Evolutionary conservation across 257 asterid genomes (phyloP), one percentile per base, ranked within the genome.

Genomic region (Hygrophila difformis): DNA sequence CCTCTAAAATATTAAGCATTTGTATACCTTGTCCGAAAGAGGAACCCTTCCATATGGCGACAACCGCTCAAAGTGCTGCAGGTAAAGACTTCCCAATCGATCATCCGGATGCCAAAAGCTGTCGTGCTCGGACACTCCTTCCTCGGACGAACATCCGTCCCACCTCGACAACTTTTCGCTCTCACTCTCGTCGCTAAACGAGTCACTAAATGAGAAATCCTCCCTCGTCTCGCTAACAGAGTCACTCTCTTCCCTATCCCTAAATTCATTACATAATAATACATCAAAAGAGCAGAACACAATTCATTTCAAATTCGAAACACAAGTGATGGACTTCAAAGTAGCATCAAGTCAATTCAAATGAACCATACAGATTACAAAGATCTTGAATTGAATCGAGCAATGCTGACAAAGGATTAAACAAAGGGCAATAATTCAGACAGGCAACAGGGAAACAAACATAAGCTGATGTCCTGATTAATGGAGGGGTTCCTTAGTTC

Each of bases 21-120:
- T 26, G 7, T 5, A 26, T 68, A 80, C 93, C 93, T 77, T 81
- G 60, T 77, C 93, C 50, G 58, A 66, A 22, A 81, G 75, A 44
- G 93, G 93, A 51, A 74, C 81, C 64, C 93, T 68, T 51, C 75
- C 79, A 14, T 81, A 81, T 3, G 93, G 93, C 14, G 87, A 71
- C 22, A 79, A 63, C 56, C 69, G 58, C 73, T 81, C 93, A 13
- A 81, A 77, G 61, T 77, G 77, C 49, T 77, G 84, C 48, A 74
- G 66, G 60, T 81, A 81, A 51, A 65, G 92, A 59, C 73, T 62
- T 16, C 87, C 87, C 70, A 70, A 59, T 67, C 74, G 70, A 29
- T 77, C 77, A 38, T 67, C 70, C 3, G 52, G 68, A 52, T 58
- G 71, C 68, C 70, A 56, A 11, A 56, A 65, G 56, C 55, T 57